phyloP scores from a whole-genome alignment of 2,329 filamentous ascomycete species.

The Parastagonospora avenae region DNA sequence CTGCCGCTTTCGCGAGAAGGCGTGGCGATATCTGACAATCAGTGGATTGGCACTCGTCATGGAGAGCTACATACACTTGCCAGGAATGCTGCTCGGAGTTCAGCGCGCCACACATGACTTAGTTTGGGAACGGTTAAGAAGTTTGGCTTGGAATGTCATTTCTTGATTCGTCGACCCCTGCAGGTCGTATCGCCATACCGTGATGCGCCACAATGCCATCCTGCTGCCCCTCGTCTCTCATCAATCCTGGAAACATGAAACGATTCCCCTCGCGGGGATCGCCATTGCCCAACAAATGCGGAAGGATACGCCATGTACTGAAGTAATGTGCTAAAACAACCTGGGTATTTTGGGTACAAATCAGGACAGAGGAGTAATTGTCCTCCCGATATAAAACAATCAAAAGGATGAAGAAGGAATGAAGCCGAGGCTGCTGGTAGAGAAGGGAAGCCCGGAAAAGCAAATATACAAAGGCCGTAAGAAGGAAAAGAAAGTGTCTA shows the following conservation, averaged over 20 bases:
- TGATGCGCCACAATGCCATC: constrained; percentile 30
- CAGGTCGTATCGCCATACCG: constrained; percentile 26
- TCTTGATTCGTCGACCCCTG: constrained; percentile 28
- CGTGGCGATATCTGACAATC: background rate
- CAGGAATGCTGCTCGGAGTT: background rate
- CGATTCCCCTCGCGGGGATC: constrained; percentile 21
- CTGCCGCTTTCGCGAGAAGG: background rate
- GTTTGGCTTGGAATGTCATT: constrained; percentile 20
- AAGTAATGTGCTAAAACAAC: constrained; percentile 19
- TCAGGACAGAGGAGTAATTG: constrained; percentile 16
- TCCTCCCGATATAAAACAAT: background rate
- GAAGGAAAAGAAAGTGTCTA: constrained; percentile 26
- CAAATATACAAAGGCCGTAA: constrained; percentile 34
- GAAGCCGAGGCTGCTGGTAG: constrained; percentile 7
- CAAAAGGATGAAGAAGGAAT: constrained; percentile 1
- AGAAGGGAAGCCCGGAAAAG: constrained; percentile 17
- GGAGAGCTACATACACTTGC: constrained; percentile 1
- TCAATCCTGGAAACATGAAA: constrained; percentile 32
- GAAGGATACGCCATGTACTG: constrained; percentile 22
- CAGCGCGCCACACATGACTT: constrained; percentile 14
- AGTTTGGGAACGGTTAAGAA: constrained; percentile 7
- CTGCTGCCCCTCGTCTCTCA: constrained; percentile 19
- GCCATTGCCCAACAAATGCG: constrained; percentile 13
- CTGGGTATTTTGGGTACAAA: constrained; percentile 37
- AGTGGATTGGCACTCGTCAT: background rate